Base-by-base conservation (phyloP, 805 yeast genomes). In the Wickerhamomyces queroliae region DNA sequence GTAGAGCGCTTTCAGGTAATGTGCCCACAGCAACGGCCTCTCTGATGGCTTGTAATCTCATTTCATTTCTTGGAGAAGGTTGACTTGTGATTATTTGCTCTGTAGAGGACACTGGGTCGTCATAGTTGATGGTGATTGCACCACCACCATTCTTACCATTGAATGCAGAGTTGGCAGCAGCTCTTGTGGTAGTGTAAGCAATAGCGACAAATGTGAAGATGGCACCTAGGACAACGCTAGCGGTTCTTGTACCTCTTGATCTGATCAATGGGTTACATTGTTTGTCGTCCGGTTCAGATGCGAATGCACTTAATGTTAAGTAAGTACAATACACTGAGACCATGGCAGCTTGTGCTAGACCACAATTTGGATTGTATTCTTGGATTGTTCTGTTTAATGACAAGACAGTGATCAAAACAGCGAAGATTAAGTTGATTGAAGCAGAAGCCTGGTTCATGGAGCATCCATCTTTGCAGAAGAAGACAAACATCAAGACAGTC, bases 11-110 rank as follows among this genome's bases (percentile, higher is more conserved):
- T 49, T 83, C 95, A 0, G 99, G 99, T 41, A 93, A 69, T 4
- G 95, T 80, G 0, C 99, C 99, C 53, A 86, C 95, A 41, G 85
- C 90, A n/a, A 93, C 96, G 0, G 99, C 99, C 55, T 89, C 93
- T 48, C 82, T 76, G 29, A 93, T 76, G 1, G 97, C 96, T 54
- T 86, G 89, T 44, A 81, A 72, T 46, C 99, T 71, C 82, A 89
- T 76, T 47, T 83, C 88, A 44, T 74, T 76, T 47, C 90, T 62
- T 12, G 59, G 56, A 9, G 76, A 70, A 15, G 84, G 85, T 47
- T 74, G 74, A 2, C 71, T 59, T 20, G 69, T 55, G 20, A 70
- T 58, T 10, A 63, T 55, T 17, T 57, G 63, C 26, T 54, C 47
- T 7, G 41, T 43, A 1, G 44, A 31, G n/a, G n/a, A n/a, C 3